Conservation (phyloP, 805 yeast genomes). For the Candida pseudofarinosa region DNA sequence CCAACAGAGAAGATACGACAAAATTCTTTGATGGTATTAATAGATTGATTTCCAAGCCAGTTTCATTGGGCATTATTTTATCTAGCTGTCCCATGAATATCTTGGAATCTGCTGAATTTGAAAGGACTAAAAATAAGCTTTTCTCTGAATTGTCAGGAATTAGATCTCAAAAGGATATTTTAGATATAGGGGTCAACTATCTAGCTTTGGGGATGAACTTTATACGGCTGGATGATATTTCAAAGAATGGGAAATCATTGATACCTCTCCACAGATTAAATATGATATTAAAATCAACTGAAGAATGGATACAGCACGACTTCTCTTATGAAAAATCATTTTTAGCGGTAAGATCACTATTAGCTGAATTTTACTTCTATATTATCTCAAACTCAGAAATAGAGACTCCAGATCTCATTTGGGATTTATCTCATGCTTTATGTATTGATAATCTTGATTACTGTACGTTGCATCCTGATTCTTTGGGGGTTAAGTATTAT, state of each 20-base stretch:
- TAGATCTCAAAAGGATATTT: constrained; percentile 35
- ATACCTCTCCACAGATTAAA: constrained; percentile 61
- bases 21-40: constrained; percentile 14
- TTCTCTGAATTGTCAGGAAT: constrained; percentile 64
- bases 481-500: constrained; percentile 42
- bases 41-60: constrained; percentile 25
- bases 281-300: constrained; percentile 54
- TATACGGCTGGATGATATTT: constrained; percentile 18
- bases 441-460: constrained; percentile 44
- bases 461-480: constrained; percentile 32
- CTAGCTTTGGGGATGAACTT: constrained; percentile 47
- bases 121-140: constrained; percentile 53
- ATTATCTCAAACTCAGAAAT: constrained; percentile 6
- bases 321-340: constrained; percentile 57
- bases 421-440: constrained; percentile 34
- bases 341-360: constrained; percentile 44
- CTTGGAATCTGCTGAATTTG: constrained; percentile 34
- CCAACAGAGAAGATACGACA: constrained; percentile 1
- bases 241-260: constrained; percentile 8
- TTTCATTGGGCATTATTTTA: constrained; percentile 25
- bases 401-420: constrained; percentile 25
- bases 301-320: constrained; percentile 59
- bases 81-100: constrained; percentile 35
- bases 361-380: constrained; percentile 22
- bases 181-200: constrained; percentile 41